phyloP scores from a whole-genome alignment of 139 green algal species.

The Asterochloris erici region DNA sequence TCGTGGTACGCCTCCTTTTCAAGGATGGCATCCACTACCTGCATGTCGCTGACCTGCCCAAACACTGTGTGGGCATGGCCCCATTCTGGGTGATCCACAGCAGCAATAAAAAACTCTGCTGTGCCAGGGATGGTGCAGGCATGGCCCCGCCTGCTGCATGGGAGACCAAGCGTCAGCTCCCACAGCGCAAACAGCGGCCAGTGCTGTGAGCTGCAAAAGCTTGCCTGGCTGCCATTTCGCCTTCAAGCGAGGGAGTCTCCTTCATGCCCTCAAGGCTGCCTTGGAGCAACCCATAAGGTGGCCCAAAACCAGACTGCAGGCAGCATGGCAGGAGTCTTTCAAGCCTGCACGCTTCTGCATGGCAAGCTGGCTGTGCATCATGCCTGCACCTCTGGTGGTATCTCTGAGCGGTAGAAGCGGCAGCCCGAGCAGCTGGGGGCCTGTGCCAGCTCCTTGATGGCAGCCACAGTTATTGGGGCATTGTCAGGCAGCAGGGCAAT shows the following conservation, averaged over 20 bases:
- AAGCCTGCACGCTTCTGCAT: background rate
- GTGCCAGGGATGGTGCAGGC: slow-evolving; percentile 43
- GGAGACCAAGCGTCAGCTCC: background rate
- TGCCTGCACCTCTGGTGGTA: background rate
- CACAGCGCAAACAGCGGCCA: no score
- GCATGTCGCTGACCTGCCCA: slow-evolving; percentile 5
- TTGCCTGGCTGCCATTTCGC: slow-evolving; percentile 4
- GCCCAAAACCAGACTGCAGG: slow-evolving; percentile 15
- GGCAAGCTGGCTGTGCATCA: background rate
- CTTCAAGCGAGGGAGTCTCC: slow-evolving; percentile 4
- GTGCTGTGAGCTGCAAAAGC: background rate
- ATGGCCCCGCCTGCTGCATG: slow-evolving; percentile 31
- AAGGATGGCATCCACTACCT: background rate
- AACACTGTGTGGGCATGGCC: slow-evolving; percentile 37
- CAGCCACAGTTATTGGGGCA: background rate
- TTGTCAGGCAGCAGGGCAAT: background rate
- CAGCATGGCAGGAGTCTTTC: background rate
- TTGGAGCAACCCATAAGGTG: slow-evolving; percentile 49
- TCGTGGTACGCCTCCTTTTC: slow-evolving; percentile 1
- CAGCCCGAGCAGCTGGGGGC: background rate
- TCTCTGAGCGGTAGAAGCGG: slow-evolving; percentile 23
- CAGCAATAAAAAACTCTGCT: slow-evolving; percentile 53
- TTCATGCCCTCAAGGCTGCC: slow-evolving; percentile 23
- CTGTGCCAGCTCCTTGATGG: background rate
- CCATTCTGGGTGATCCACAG: slow-evolving; percentile 46